These are phyloP conservation scores for Wolfiporia cocos DNA, from an alignment of 1,284 basidiomycete genomes.

Conservation along the genomic window DNA sequence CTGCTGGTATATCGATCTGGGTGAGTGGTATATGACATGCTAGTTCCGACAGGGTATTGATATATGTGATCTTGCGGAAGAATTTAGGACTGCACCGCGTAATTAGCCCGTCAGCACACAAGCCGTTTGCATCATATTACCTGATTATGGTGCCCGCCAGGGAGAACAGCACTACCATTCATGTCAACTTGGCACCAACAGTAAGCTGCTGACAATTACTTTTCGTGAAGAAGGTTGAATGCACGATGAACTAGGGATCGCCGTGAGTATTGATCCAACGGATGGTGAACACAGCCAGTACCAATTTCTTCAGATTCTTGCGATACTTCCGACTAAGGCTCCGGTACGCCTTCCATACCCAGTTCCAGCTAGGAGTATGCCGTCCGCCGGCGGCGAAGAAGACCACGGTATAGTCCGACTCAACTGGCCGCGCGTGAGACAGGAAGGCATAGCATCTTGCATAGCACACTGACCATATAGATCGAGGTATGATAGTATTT, in stretches of 20 bases:
- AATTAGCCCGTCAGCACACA: too few relatives aligned
- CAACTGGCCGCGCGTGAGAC: conserved; percentile 43
- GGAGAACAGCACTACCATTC: conserved; percentile 67
- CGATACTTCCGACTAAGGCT: conserved; percentile 78
- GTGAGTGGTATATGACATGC: conserved; percentile 73
- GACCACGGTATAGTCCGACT: conserved; percentile 82
- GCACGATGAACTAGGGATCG: conserved; percentile 67
- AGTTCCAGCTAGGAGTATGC: conserved; percentile 78
- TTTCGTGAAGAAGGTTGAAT: conserved; percentile 83
- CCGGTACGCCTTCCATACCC: conserved; percentile 87
- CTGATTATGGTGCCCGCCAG: conserved; percentile 82
- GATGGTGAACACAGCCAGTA: conserved; percentile 23
- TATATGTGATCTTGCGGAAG: conserved; percentile 72
- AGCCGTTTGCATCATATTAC: too few relatives aligned
- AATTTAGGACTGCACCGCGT: conserved; percentile 72
- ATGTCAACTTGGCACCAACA: not conserved
- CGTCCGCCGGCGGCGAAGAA: conserved; percentile 80
- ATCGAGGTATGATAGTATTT: conserved; percentile 70
- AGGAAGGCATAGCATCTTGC: not conserved
- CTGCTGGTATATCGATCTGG: conserved; percentile 79
- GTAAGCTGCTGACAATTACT: conserved; percentile 38
- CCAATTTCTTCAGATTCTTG: conserved; percentile 81
- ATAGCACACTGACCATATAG: conserved; percentile 58
- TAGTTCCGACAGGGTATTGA: conserved; percentile 69
- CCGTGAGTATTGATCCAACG: conserved; percentile 6